These are phyloP conservation scores for Amoeboaphelidium occidentale DNA, from an alignment of 371 early-diverging fungal genomes.

Conservation along the genomic window DNA sequence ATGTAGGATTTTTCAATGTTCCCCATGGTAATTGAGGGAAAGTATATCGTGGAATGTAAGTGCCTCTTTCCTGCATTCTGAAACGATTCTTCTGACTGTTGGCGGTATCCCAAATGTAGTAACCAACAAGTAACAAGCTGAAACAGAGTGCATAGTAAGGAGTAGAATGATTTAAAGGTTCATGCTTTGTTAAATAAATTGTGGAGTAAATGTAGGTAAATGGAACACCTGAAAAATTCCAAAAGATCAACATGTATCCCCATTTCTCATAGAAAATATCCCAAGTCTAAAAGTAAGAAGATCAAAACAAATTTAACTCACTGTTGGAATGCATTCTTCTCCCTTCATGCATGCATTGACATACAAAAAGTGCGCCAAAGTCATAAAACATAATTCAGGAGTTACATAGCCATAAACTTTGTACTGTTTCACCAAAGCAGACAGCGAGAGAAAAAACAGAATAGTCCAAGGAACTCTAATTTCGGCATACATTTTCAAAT, in stretches of 20 bases:
- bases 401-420: conserved; percentile 3
- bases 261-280: conserved; percentile 16
- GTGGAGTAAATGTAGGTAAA: conserved; percentile 69
- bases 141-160: conserved; percentile 18
- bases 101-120: conserved; percentile 58
- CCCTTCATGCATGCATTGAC: conserved; percentile 46
- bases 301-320: too few species aligned
- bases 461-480: conserved; percentile 1
- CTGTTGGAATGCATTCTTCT: conserved; percentile 48
- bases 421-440: conserved; percentile 8
- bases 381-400: conserved; percentile 23
- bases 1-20: conserved; percentile 34
- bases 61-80: conserved; percentile 38
- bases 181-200: conserved; percentile 40
- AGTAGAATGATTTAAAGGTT: conserved; percentile 26
- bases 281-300: too few species aligned
- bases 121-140: conserved; percentile 31
- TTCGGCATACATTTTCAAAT: conserved; percentile 4
- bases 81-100: conserved; percentile 71
- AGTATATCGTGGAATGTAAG: conserved; percentile 24
- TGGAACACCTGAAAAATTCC: conserved; percentile 66
- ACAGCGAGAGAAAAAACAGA: conserved; percentile 2
- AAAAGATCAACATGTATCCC: conserved; percentile 32
- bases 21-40: conserved; percentile 39
- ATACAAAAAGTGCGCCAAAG: conserved; percentile 42